Evolutionary conservation across 805 yeast species (phyloP).

Genomic region (Nakazawaea wyomingensis): DNA sequence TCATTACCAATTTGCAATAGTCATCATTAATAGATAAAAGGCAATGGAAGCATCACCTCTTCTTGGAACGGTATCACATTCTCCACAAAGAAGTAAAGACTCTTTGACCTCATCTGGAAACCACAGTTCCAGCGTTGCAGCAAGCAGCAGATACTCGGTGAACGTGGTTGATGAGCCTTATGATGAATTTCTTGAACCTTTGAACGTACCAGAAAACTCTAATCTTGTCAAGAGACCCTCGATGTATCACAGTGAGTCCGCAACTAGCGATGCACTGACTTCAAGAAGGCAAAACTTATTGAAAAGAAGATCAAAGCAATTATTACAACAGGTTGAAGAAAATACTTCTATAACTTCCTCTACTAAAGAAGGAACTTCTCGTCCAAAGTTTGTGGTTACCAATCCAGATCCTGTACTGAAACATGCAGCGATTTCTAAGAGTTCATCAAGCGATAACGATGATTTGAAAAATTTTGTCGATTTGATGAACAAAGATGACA

Average conservation of each 20-base stretch:
- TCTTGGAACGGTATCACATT: neutral
- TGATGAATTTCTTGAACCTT: neutral
- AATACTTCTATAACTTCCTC: neutral
- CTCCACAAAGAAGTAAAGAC: neutral
- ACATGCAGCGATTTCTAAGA: neutral
- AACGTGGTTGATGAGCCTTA: neutral
- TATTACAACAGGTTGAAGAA: slow-evolving; percentile 10
- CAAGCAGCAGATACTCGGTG: slow-evolving; percentile 7
- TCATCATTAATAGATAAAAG: too few species aligned
- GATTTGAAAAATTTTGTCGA: slow-evolving; percentile 9
- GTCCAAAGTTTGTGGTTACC: slow-evolving; percentile 11
- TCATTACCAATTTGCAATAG: too few species aligned
- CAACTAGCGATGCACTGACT: neutral
- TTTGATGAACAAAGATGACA: slow-evolving; percentile 7
- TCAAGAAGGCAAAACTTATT: slow-evolving; percentile 10
- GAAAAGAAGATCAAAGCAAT: slow-evolving; percentile 6
- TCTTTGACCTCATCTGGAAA: slow-evolving; percentile 1
- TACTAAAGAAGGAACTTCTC: neutral
- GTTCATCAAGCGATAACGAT: neutral
- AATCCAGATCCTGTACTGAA: slow-evolving; percentile 6
- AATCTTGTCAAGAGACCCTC: slow-evolving; percentile 11
- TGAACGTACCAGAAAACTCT: neutral
- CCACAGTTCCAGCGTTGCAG: neutral
- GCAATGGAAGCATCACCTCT: neutral
- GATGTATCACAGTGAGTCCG: slow-evolving; percentile 10